These are phyloP conservation scores for Rhizoclosmatium sp. DNA, from an alignment of 192 early-diverging fungal genomes.

Conservation along the genomic window DNA sequence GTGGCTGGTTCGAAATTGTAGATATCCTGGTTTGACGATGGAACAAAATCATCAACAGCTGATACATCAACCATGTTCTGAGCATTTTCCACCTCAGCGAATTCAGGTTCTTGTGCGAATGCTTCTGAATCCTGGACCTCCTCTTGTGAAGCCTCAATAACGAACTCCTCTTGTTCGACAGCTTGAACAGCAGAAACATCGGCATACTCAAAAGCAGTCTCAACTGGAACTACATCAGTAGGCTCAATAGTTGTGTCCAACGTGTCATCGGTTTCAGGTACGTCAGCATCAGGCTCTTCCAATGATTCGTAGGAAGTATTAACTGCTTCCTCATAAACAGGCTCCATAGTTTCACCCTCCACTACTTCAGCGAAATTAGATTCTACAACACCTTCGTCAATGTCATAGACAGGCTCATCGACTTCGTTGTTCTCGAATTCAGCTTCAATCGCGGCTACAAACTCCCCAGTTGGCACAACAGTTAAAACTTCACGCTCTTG, in stretches of 20 bases:
- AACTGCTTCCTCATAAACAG: neutral
- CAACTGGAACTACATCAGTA: neutral
- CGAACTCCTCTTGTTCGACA: neutral
- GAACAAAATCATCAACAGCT: neutral
- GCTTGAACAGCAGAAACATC: neutral
- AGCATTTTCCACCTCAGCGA: neutral
- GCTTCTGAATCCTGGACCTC: neutral
- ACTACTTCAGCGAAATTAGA: neutral
- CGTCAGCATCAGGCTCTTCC: neutral
- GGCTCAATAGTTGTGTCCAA: neutral
- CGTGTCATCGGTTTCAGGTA: neutral
- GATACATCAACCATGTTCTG: neutral
- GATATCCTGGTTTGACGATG: neutral
- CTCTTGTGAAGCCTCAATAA: neutral
- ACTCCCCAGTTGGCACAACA: no score
- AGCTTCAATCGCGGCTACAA: neutral
- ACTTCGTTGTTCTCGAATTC: constrained; percentile 11
- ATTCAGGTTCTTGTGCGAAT: neutral
- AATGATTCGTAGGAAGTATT: neutral
- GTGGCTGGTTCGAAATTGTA: neutral
- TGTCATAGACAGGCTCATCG: neutral
- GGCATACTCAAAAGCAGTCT: neutral
- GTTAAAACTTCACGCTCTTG: neutral
- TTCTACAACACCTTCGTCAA: neutral
- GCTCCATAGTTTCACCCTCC: no score